Percentiles rank a stretch among this genome's conserved stretches.
These are phyloP conservation scores for Hemileccinum rubropunctum DNA, from an alignment of 768 basidiomycete species.

Conservation along the genomic window DNA sequence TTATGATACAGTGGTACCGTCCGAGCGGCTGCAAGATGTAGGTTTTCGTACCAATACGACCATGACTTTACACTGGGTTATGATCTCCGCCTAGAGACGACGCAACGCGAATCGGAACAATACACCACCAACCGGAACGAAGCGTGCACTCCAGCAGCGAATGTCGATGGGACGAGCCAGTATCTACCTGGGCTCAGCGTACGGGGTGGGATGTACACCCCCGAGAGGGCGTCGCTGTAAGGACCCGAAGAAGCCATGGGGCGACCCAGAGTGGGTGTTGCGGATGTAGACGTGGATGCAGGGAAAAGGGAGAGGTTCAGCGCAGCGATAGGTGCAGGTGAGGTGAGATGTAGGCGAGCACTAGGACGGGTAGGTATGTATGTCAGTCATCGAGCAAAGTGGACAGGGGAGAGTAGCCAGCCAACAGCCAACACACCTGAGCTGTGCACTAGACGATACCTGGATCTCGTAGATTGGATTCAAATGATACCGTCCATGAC, in stretches of 20 bases:
- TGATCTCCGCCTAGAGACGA: slow-evolving; percentile 10
- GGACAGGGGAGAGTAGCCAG: slow-evolving; percentile 16
- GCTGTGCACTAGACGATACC: slow-evolving; percentile 47
- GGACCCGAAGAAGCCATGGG: slow-evolving; percentile 72
- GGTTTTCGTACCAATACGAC: neutral
- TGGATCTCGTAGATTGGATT: slow-evolving; percentile 72
- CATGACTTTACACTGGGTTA: neutral
- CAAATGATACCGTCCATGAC: slow-evolving; percentile 55
- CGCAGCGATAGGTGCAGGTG: slow-evolving; percentile 40
- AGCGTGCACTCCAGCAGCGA: slow-evolving; percentile 52
- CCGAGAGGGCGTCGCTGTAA: slow-evolving; percentile 72
- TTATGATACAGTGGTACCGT: neutral
- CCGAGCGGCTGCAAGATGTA: neutral
- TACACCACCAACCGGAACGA: slow-evolving; percentile 64
- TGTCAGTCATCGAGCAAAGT: slow-evolving; percentile 16
- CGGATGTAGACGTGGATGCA: slow-evolving; percentile 14
- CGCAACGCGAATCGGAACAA: slow-evolving; percentile 38
- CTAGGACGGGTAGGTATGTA: slow-evolving; percentile 35
- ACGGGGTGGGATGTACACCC: slow-evolving; percentile 58
- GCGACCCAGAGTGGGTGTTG: slow-evolving; percentile 25
- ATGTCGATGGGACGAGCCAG: slow-evolving; percentile 71
- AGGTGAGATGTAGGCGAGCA: slow-evolving; percentile 63
- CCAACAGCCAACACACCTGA: slow-evolving; percentile 46
- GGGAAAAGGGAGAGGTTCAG: slow-evolving; percentile 63
- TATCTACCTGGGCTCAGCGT: slow-evolving; percentile 61